Conservation (phyloP, 768 basidiomycete species). For the Trametes cingulata region DNA sequence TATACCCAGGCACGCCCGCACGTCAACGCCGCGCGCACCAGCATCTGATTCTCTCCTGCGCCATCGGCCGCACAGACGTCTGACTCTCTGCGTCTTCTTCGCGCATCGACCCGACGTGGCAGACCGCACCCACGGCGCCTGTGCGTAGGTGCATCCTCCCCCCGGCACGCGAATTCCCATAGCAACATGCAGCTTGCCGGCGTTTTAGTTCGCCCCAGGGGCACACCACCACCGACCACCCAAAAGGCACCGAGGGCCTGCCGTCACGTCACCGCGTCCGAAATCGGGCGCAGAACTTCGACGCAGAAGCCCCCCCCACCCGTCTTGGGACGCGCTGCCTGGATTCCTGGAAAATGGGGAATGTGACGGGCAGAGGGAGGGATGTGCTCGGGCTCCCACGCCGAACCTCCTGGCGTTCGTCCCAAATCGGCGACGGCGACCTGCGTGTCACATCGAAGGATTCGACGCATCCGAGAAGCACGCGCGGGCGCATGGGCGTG, state of each 20-base stretch:
- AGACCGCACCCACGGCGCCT: neutral
- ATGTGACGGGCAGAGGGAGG: no score
- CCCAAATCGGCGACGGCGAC: neutral
- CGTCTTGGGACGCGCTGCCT: neutral
- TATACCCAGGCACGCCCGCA: slow-evolving; percentile 10
- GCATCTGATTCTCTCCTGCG: slow-evolving; percentile 1
- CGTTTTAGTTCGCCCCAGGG: neutral
- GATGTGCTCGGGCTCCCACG: slow-evolving; percentile 12
- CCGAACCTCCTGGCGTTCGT: neutral
- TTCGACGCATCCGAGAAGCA: neutral
- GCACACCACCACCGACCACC: no score
- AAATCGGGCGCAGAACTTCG: slow-evolving; percentile 10
- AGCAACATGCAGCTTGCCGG: neutral
- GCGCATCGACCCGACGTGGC: neutral
- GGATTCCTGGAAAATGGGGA: no score
- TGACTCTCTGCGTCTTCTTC: neutral
- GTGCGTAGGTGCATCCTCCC: neutral
- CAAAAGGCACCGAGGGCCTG: slow-evolving; percentile 2
- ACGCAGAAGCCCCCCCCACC: neutral
- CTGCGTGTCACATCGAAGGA: neutral
- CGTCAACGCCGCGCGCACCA: slow-evolving; percentile 4
- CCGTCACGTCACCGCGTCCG: slow-evolving; percentile 11
- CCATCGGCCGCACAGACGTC: neutral
- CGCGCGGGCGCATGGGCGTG: no score
- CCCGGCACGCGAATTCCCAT: slow-evolving; percentile 5